Evolutionary conservation across 2,329 filamentous ascomycete genomes (phyloP).

Genomic region (Mycosphaerelloides madeirae): DNA sequence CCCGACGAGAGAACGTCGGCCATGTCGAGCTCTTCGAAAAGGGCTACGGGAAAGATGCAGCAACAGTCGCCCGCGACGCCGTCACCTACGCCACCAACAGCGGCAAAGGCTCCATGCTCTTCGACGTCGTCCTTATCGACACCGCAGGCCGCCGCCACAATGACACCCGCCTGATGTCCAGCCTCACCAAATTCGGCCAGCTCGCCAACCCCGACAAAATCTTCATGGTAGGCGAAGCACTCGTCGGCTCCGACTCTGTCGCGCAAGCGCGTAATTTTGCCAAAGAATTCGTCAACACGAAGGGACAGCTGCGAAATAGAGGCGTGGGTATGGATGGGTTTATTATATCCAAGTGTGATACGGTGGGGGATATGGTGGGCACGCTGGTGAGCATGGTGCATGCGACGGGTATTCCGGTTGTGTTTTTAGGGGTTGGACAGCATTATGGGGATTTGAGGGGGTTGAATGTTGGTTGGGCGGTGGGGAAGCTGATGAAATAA

Average conservation of each 20-base stretch:
- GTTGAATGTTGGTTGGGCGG: slow-evolving; percentile 60
- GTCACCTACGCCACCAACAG: slow-evolving; percentile 72
- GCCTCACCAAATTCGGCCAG: slow-evolving; percentile 94
- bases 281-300: slow-evolving; percentile 60
- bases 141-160: slow-evolving; percentile 94
- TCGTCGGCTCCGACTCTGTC: slow-evolving; percentile 93
- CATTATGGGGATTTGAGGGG: slow-evolving; percentile 63
- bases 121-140: slow-evolving; percentile 93
- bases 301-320: slow-evolving; percentile 31
- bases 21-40: slow-evolving; percentile 90
- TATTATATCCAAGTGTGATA: slow-evolving; percentile 98
- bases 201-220: slow-evolving; percentile 97
- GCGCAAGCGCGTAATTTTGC: slow-evolving; percentile 97
- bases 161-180: slow-evolving; percentile 92
- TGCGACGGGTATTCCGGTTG: slow-evolving; percentile 82
- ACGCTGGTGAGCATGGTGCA: slow-evolving; percentile 96
- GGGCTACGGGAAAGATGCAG: slow-evolving; percentile 96
- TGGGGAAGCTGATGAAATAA: slow-evolving; percentile 54
- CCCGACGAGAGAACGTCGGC: slow-evolving; percentile 71
- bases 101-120: slow-evolving; percentile 39
- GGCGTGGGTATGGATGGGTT: slow-evolving; percentile 88
- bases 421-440: slow-evolving; percentile 76
- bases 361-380: slow-evolving; percentile 97
- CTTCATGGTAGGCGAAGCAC: slow-evolving; percentile 89
- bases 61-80: slow-evolving; percentile 89